Conservation (phyloP, 2,329 filamentous ascomycete species). For the Thermoascus crustaceus region DNA sequence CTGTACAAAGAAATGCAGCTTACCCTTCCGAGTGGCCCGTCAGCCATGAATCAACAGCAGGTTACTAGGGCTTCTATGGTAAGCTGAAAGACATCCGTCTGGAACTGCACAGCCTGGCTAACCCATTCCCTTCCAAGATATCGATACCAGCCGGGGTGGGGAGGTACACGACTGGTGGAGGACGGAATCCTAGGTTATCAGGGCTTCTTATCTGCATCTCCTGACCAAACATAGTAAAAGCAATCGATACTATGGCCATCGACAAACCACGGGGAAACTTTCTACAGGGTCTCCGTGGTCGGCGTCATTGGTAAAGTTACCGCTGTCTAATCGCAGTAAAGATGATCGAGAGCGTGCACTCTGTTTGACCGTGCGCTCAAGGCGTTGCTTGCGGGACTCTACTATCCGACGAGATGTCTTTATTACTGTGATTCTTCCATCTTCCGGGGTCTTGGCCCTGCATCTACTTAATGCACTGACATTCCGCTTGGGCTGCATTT, state of each 20-base stretch:
- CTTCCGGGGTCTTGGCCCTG: neutral
- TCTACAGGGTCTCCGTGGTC: neutral
- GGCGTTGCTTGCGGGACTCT: neutral
- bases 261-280: too few species aligned
- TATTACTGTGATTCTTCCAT: neutral
- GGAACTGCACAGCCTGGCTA: neutral
- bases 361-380: neutral
- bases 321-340: neutral
- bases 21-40: too few species aligned
- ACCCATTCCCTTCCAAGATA: neutral
- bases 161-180: too few species aligned
- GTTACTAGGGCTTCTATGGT: too few species aligned
- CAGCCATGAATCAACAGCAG: too few species aligned
- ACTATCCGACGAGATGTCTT: neutral
- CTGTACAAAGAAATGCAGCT: too few species aligned
- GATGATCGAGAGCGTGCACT: neutral
- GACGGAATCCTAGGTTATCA: too few species aligned
- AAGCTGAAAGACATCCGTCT: too few species aligned
- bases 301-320: neutral
- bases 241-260: slow-evolving; percentile 1
- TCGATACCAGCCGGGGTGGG: neutral
- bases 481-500: too few species aligned
- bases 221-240: slow-evolving; percentile 19
- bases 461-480: too few species aligned
- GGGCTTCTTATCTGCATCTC: slow-evolving; percentile 11